Evolutionary conservation across 2,329 filamentous ascomycete species (phyloP).

Genomic region (Claviceps pazoutovae): DNA sequence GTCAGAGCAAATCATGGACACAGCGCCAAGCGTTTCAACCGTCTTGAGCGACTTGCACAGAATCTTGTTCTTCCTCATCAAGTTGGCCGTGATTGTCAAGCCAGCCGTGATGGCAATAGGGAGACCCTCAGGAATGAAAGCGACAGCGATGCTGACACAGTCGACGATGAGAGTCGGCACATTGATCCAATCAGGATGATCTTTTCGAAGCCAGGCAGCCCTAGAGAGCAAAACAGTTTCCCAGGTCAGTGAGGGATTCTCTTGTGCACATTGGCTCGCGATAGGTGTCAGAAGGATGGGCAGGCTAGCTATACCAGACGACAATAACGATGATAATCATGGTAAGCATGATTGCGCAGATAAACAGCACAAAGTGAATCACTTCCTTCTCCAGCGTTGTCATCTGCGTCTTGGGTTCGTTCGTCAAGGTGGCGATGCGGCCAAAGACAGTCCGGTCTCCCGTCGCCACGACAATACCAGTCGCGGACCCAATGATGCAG

Average conservation of each 20-base stretch:
- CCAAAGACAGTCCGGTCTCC: conserved; percentile 65
- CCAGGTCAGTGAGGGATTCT: no score
- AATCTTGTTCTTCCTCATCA: conserved; percentile 65
- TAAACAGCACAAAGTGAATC: conserved; percentile 56
- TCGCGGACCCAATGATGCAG: conserved; percentile 53
- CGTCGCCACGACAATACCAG: conserved; percentile 56
- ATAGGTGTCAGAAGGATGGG: no score
- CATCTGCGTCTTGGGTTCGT: conserved; percentile 50
- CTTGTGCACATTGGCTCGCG: background rate
- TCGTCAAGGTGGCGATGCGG: conserved; percentile 59
- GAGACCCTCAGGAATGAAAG: conserved; percentile 63
- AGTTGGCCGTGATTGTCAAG: conserved; percentile 61
- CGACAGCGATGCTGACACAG: conserved; percentile 58
- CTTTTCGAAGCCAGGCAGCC: conserved; percentile 54
- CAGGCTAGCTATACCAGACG: conserved; percentile 39
- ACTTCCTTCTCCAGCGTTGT: conserved; percentile 62
- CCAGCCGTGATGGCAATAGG: conserved; percentile 57
- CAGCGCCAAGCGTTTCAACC: conserved; percentile 59
- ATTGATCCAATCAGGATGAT: conserved; percentile 56
- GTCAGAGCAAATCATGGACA: conserved; percentile 62
- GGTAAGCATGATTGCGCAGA: conserved; percentile 50
- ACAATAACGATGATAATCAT: conserved; percentile 52
- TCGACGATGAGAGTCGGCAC: conserved; percentile 59
- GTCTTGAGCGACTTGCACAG: conserved; percentile 71
- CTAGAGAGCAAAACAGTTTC: conserved; percentile 19